Conservation (phyloP, 1,284 basidiomycete genomes). For the Abortiporus biennis region DNA sequence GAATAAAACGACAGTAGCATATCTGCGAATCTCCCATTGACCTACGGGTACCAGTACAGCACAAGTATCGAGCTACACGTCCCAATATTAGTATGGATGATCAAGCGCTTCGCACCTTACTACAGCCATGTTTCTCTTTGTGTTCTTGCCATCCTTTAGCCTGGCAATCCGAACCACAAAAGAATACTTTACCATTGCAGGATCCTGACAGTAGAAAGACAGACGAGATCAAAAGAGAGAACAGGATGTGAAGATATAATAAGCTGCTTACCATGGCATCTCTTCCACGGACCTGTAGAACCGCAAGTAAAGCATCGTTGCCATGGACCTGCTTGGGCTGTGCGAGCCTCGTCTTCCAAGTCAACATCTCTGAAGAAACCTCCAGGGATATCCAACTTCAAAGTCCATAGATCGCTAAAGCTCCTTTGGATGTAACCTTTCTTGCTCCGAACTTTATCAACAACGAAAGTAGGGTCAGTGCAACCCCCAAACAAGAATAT, state of each 20-base stretch:
- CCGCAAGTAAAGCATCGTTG: conserved; percentile 36
- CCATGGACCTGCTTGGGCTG: conserved; percentile 34
- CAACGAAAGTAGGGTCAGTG: conserved; percentile 27
- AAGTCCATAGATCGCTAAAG: conserved; percentile 35
- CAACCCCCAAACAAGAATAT: conserved; percentile 34
- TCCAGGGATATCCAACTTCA: conserved; percentile 29
- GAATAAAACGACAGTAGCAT: too few relatives aligned
- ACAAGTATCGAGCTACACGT: too few relatives aligned
- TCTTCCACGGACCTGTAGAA: conserved; percentile 30
- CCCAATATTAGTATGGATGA: too few relatives aligned
- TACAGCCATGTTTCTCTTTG: conserved; percentile 20
- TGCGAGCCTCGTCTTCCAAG: conserved; percentile 30
- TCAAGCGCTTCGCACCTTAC: conserved; percentile 12
- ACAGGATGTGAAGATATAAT: neutral
- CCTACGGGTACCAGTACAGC: too few relatives aligned
- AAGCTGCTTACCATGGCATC: conserved; percentile 29
- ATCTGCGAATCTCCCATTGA: too few relatives aligned
- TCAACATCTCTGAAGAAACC: conserved; percentile 31
- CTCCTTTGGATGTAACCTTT: conserved; percentile 22
- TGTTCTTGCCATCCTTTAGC: conserved; percentile 27
- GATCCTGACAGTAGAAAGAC: conserved; percentile 13
- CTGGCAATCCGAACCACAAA: conserved; percentile 23
- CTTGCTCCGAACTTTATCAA: conserved; percentile 21
- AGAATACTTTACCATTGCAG: conserved; percentile 22
- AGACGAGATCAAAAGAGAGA: neutral